A percentile compares a stretch with the other conserved stretches of the same genome.
Conservation (phyloP, 805 yeast genomes). For the Hanseniaspora lindneri region DNA sequence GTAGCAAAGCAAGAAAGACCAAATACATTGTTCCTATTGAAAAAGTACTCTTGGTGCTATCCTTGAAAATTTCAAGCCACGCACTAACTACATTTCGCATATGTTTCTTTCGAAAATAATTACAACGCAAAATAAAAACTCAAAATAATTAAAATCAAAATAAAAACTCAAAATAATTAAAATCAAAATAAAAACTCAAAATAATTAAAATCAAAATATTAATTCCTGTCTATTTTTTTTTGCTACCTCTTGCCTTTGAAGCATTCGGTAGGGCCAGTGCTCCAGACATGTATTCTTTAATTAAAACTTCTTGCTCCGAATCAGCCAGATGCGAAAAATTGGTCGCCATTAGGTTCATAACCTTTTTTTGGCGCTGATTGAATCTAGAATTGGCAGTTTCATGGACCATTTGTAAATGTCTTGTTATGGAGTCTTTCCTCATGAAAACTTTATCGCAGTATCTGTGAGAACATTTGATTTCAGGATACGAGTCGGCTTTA, state of each 20-base stretch:
- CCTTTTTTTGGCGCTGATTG: constrained; percentile 29
- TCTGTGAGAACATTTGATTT: constrained; percentile 26
- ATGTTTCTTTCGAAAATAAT: too few relatives aligned
- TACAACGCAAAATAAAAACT: too few relatives aligned
- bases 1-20: too few relatives aligned
- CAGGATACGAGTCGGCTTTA: constrained; percentile 25
- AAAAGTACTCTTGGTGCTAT: too few relatives aligned
- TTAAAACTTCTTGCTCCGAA: constrained; percentile 19
- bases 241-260: not conserved
- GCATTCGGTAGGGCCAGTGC: constrained; percentile 3
- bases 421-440: constrained; percentile 41
- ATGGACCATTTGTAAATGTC: constrained; percentile 46
- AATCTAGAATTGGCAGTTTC: constrained; percentile 32
- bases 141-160: too few relatives aligned
- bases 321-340: constrained; percentile 4
- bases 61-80: too few relatives aligned
- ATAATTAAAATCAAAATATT: not conserved
- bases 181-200: too few relatives aligned
- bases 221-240: not conserved
- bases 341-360: constrained; percentile 18
- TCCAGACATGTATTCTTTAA: constrained; percentile 15
- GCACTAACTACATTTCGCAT: too few relatives aligned
- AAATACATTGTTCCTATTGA: too few relatives aligned
- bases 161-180: too few relatives aligned
- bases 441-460: constrained; percentile 40